phyloP scores from a whole-genome alignment of 441 rosid species.

The Omphalea diandra region DNA sequence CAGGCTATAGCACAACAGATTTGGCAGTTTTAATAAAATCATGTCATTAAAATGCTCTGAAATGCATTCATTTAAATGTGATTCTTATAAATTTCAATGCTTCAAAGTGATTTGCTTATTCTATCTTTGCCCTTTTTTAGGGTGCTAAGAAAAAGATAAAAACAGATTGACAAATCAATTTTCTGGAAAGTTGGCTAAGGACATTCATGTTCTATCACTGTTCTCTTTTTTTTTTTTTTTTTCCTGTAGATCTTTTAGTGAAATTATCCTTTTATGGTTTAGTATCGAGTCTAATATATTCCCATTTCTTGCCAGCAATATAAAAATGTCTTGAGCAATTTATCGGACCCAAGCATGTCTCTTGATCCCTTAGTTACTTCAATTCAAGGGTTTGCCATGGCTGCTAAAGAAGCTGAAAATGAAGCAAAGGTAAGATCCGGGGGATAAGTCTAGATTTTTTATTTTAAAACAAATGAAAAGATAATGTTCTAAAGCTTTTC shows the following conservation, averaged over 20 bases:
- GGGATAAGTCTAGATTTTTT: neutral
- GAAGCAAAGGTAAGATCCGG: conserved; percentile 57
- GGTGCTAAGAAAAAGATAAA: neutral
- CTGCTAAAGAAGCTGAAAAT: conserved; percentile 49
- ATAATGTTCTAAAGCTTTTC: neutral
- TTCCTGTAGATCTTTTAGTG: neutral
- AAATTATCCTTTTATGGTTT: neutral
- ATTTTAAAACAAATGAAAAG: neutral
- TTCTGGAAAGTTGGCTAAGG: neutral
- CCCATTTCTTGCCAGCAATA: conserved; percentile 36
- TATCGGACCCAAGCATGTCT: conserved; percentile 45
- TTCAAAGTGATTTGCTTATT: too few relatives aligned
- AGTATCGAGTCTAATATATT: conserved; percentile 4
- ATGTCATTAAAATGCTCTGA: too few relatives aligned
- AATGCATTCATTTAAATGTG: too few relatives aligned
- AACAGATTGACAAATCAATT: neutral
- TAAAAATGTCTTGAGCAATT: conserved; percentile 43
- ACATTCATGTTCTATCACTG: neutral
- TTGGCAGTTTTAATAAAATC: conserved; percentile 1
- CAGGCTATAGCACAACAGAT: neutral
- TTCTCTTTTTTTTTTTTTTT: neutral
- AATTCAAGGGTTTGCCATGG: conserved; percentile 51
- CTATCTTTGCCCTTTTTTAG: neutral
- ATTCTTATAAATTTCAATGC: too few relatives aligned
- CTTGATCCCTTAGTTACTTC: conserved; percentile 51